A percentile compares a stretch with the other conserved stretches of the same genome.
Evolutionary conservation across 306 rosid genomes (phyloP).

Genomic region (Luffa aegyptiaca): DNA sequence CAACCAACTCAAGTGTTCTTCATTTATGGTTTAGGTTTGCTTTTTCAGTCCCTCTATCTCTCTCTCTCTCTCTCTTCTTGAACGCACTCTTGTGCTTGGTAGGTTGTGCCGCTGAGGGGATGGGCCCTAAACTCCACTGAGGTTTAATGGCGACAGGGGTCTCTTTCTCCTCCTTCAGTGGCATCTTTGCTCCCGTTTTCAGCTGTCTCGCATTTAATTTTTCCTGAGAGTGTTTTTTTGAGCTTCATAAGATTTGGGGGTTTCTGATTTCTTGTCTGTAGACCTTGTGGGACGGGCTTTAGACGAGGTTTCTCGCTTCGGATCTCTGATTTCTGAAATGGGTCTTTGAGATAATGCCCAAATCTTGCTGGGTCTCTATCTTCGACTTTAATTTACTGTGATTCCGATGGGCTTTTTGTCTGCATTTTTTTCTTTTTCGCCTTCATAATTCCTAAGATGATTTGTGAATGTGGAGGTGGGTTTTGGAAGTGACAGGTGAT

Average conservation of each 20-base stretch:
- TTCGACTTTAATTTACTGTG: neutral
- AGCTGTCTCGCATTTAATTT: conserved; percentile 11
- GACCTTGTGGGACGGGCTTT: conserved; percentile 10
- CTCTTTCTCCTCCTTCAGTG: neutral
- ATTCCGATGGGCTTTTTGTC: neutral
- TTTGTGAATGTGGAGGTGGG: conserved; percentile 9
- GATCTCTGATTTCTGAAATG: conserved; percentile 14
- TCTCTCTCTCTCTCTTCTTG: conserved; percentile 2
- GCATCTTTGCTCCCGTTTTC: conserved; percentile 7
- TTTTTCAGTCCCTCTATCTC: neutral
- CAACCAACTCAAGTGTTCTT: neutral
- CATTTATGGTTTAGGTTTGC: conserved; percentile 17
- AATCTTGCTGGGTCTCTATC: neutral
- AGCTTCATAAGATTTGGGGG: conserved; percentile 1
- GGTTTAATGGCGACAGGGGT: conserved; percentile 13
- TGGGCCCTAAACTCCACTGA: conserved; percentile 19
- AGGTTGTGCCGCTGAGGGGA: conserved; percentile 12
- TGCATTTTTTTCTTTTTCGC: neutral
- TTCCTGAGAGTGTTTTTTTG: neutral
- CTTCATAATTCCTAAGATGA: neutral
- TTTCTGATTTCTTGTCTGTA: conserved; percentile 7
- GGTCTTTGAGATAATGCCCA: conserved; percentile 6
- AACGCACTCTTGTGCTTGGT: conserved; percentile 7
- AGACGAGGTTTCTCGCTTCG: neutral
- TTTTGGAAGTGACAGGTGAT: conserved; percentile 4